A percentile compares a stretch with the other conserved stretches of the same genome.
Conservation (phyloP, 257 asterid genomes). For the Solanum raphanifolium region DNA sequence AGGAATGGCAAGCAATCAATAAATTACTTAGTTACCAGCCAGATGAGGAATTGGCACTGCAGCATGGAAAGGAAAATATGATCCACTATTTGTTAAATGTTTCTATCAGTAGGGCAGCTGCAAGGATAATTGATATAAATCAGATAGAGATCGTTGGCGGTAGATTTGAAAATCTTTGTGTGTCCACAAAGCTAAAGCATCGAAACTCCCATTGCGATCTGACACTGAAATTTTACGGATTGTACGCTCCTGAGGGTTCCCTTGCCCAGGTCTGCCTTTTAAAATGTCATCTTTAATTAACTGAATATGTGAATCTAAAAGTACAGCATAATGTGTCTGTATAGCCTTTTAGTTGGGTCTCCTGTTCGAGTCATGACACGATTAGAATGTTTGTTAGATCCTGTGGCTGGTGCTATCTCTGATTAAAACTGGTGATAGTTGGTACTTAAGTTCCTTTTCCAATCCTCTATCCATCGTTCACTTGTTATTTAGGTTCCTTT, state of each 20-base stretch:
- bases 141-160: slow-evolving; percentile 85
- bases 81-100: slow-evolving; percentile 67
- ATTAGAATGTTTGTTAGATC: background rate
- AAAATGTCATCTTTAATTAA: background rate
- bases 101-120: slow-evolving; percentile 83
- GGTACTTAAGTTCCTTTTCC: background rate
- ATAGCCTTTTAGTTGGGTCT: background rate
- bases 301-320: background rate
- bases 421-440: background rate
- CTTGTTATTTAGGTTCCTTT: background rate
- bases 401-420: background rate
- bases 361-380: background rate
- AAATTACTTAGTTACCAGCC: slow-evolving; percentile 87
- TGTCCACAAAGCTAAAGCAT: slow-evolving; percentile 73
- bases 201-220: slow-evolving; percentile 79
- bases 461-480: background rate
- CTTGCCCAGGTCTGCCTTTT: slow-evolving; percentile 73
- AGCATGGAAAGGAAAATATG: slow-evolving; percentile 70
- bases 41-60: slow-evolving; percentile 66
- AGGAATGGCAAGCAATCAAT: slow-evolving; percentile 97
- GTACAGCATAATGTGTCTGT: background rate
- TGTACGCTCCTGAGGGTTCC: slow-evolving; percentile 96
- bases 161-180: slow-evolving; percentile 83
- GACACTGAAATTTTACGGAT: slow-evolving; percentile 78
- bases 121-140: slow-evolving; percentile 63